These are phyloP conservation scores for Passiflora organensis DNA, from an alignment of 345 rosid species.

Conservation along the genomic window DNA sequence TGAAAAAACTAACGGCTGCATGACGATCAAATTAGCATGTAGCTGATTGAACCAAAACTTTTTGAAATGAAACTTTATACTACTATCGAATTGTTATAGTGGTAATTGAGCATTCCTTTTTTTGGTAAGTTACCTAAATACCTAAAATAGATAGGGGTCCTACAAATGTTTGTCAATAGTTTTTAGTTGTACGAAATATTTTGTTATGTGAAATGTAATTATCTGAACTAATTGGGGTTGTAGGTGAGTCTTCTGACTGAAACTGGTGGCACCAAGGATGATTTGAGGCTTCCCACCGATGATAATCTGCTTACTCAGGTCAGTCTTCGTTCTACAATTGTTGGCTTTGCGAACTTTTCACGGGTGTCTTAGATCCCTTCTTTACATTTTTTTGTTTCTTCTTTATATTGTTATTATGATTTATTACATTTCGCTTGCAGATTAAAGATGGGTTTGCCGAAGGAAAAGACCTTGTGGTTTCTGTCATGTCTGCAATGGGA, in stretches of 20 bases:
- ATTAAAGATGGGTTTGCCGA: slow-evolving; percentile 68
- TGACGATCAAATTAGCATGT: too few species aligned
- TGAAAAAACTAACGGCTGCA: too few species aligned
- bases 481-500: slow-evolving; percentile 86
- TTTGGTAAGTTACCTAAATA: too few species aligned
- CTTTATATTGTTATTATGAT: neutral
- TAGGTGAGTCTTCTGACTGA: slow-evolving; percentile 73
- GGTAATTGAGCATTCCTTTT: too few species aligned
- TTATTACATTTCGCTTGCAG: slow-evolving; percentile 21
- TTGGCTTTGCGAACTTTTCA: too few species aligned
- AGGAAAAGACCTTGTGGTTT: slow-evolving; percentile 72
- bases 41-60: too few species aligned
- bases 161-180: too few species aligned
- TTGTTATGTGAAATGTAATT: too few species aligned
- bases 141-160: too few species aligned
- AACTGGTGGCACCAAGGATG: slow-evolving; percentile 66
- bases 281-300: slow-evolving; percentile 70
- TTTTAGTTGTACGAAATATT: too few species aligned
- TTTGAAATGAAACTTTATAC: too few species aligned
- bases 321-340: neutral
- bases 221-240: slow-evolving; percentile 2
- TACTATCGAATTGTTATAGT: too few species aligned
- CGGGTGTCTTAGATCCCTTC: neutral
- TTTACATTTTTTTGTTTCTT: neutral
- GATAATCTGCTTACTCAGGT: slow-evolving; percentile 61